Evolutionary conservation across 2,329 filamentous ascomycete species (phyloP).

Genomic region (Trichoderma aggressivum): DNA sequence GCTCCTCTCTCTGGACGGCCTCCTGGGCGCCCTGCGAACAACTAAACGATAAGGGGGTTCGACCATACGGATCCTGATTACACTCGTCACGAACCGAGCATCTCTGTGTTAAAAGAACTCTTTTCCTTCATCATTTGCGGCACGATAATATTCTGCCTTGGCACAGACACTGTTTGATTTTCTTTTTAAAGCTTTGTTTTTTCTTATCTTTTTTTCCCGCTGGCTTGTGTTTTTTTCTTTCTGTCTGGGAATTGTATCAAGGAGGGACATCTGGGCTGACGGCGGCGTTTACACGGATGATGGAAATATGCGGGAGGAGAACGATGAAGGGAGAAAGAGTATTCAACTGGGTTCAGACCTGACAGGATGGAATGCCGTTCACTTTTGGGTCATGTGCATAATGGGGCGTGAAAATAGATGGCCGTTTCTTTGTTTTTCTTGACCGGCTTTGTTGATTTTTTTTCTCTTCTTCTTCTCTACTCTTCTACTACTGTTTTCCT

Average conservation of each 20-base stretch:
- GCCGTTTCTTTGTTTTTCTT: neutral
- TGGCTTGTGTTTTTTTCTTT: slow-evolving; percentile 19
- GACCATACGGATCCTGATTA: neutral
- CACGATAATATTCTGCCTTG: neutral
- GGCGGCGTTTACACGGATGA: slow-evolving; percentile 24
- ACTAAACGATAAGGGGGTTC: neutral
- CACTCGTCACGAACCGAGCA: neutral
- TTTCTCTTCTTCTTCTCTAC: too few species aligned
- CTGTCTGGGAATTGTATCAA: slow-evolving; percentile 18
- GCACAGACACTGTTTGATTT: slow-evolving; percentile 11
- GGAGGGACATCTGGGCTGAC: slow-evolving; percentile 24
- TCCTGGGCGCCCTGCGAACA: neutral
- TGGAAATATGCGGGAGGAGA: slow-evolving; percentile 1
- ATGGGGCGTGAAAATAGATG: slow-evolving; percentile 16
- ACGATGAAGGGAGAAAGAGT: neutral
- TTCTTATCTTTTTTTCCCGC: slow-evolving; percentile 16
- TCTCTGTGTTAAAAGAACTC: neutral
- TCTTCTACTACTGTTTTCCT: neutral
- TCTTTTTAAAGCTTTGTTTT: neutral
- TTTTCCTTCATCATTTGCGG: neutral
- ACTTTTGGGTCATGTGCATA: slow-evolving; percentile 15
- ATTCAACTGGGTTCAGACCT: slow-evolving; percentile 13
- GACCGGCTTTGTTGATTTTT: neutral
- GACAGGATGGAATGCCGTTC: slow-evolving; percentile 12
- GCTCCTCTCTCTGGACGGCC: neutral